phyloP scores from a whole-genome alignment of 208 protist species.

The Naegleria fowleri region DNA sequence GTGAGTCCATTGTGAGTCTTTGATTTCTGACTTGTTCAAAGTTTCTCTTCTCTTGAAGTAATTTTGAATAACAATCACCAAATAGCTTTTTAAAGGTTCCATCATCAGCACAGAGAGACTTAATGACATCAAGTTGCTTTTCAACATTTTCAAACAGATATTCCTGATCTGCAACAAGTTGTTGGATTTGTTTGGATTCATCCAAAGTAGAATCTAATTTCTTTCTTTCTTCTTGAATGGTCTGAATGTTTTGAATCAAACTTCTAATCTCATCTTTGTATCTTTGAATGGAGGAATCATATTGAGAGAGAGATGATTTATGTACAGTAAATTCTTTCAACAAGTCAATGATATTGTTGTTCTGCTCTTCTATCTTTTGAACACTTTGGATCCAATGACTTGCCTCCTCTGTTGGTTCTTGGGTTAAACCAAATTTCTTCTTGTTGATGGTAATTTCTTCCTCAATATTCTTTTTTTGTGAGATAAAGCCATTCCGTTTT shows the following conservation, averaged over 20 bases:
- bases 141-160: not conserved
- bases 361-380: not conserved
- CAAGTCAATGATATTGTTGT: not conserved
- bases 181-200: not conserved
- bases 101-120: not conserved
- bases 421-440: not conserved
- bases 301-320: not conserved
- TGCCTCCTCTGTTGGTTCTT: not conserved
- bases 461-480: not conserved
- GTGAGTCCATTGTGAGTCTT: not conserved
- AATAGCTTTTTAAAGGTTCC: not conserved
- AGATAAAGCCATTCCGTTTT: not conserved
- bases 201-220: not conserved
- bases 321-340: not conserved
- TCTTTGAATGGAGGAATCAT: not conserved
- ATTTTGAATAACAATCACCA: not conserved
- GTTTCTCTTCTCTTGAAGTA: not conserved
- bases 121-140: not conserved
- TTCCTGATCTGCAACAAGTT: not conserved
- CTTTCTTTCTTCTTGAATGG: not conserved
- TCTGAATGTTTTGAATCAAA: not conserved
- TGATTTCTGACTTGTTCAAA: not conserved
- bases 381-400: not conserved
- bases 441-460: not conserved
- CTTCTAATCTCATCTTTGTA: not conserved